Evolutionary conservation across 345 rosid species (phyloP).

Genomic region (Moricandia moricandioides): DNA sequence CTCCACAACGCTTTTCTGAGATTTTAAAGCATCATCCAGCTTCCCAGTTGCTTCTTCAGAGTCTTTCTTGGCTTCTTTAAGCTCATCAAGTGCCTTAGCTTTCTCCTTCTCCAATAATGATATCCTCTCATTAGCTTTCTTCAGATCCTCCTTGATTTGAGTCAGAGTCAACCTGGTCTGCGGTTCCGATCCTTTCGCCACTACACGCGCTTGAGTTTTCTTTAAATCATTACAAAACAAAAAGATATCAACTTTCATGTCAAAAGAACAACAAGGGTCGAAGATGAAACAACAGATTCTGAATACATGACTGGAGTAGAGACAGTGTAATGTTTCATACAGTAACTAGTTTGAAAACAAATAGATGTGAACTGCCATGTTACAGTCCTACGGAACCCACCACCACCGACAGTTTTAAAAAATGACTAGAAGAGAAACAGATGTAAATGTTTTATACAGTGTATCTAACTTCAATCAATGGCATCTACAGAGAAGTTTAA

Average conservation of each 20-base stretch:
- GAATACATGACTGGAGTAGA: too few relatives aligned
- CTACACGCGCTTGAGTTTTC: constrained; percentile 57
- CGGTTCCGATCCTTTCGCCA: constrained; percentile 57
- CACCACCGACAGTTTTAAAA: neutral
- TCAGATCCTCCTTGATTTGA: constrained; percentile 76
- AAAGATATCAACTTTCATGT: neutral
- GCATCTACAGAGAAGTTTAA: neutral
- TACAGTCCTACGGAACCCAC: neutral
- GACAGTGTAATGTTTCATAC: too few relatives aligned
- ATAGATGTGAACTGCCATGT: neutral
- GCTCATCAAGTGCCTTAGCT: constrained; percentile 61
- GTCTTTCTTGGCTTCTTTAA: constrained; percentile 62
- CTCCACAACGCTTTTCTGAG: constrained; percentile 83
- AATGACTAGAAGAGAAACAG: neutral
- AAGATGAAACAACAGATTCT: too few relatives aligned
- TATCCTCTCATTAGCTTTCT: constrained; percentile 78
- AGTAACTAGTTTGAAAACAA: neutral
- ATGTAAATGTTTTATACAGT: neutral
- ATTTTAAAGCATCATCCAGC: constrained; percentile 79
- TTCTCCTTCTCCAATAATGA: constrained; percentile 74
- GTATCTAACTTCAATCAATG: neutral
- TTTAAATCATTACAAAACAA: constrained; percentile 38
- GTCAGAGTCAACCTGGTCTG: constrained; percentile 63
- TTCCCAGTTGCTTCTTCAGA: constrained; percentile 71
- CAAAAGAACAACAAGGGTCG: too few relatives aligned